Evolutionary conservation across 192 early-diverging fungal species (phyloP).

Genomic region (Entomortierella beljakovae): DNA sequence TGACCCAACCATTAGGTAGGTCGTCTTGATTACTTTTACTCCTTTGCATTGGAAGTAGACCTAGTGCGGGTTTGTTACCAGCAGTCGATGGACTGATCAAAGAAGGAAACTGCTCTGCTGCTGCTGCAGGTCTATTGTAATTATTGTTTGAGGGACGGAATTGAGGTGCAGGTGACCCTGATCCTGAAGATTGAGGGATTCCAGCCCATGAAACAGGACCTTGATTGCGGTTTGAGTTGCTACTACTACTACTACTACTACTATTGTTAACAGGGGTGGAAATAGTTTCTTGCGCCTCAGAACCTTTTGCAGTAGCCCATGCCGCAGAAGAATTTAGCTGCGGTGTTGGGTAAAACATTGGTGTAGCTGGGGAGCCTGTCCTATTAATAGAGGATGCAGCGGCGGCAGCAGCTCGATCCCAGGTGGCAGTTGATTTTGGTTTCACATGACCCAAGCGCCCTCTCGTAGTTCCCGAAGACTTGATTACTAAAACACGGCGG

Average conservation of each 20-base stretch:
- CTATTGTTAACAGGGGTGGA: constrained; percentile 3
- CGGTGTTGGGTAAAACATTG: constrained; percentile 47
- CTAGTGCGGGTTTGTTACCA: constrained; percentile 36
- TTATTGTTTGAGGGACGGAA: constrained; percentile 30
- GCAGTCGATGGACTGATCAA: constrained; percentile 30
- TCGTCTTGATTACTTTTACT: constrained; percentile 30
- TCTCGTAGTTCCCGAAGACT: constrained; percentile 66
- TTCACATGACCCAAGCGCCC: constrained; percentile 55
- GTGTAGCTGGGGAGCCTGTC: constrained; percentile 24
- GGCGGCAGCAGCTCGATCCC: constrained; percentile 60
- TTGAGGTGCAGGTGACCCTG: constrained; percentile 18
- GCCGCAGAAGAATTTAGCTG: constrained; percentile 42
- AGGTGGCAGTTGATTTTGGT: constrained; percentile 56
- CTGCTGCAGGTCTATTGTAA: constrained; percentile 5
- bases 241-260: neutral
- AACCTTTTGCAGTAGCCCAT: constrained; percentile 21
- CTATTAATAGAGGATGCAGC: constrained; percentile 53
- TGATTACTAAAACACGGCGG: constrained; percentile 79
- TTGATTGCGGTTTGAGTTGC: constrained; percentile 1
- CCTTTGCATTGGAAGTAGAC: constrained; percentile 38
- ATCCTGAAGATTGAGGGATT: constrained; percentile 12
- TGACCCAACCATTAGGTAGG: constrained; percentile 39
- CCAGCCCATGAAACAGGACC: constrained; percentile 32
- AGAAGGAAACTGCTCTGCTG: constrained; percentile 37
- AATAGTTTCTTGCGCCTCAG: neutral